phyloP scores from a whole-genome alignment of 345 rosid species.

The Toxicodendron radicans region DNA sequence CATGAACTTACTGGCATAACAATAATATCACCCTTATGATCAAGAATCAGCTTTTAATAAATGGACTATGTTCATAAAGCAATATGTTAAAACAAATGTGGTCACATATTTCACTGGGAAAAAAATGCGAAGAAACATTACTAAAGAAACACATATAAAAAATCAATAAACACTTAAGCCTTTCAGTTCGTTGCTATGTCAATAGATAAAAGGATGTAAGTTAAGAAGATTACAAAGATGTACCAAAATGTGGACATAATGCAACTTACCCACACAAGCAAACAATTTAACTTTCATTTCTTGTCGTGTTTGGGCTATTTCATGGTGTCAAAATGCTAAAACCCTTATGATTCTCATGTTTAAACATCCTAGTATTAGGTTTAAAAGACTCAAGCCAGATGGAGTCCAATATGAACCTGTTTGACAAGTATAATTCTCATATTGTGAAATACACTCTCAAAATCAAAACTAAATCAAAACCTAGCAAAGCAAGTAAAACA shows the following conservation, averaged over 20 bases:
- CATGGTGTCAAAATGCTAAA: neutral
- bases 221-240: too few relatives aligned
- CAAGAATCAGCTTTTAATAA: neutral
- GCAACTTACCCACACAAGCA: neutral
- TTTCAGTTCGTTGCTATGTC: too few relatives aligned
- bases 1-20: neutral
- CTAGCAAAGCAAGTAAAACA: neutral
- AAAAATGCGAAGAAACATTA: too few relatives aligned
- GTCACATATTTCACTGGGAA: too few relatives aligned
- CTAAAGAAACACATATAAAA: too few relatives aligned
- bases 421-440: slow-evolving; percentile 1
- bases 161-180: too few relatives aligned
- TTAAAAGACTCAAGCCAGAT: too few relatives aligned
- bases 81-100: neutral
- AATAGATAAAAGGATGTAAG: too few relatives aligned
- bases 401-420: neutral
- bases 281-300: neutral
- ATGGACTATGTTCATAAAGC: neutral
- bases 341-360: neutral
- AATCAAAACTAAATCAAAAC: neutral
- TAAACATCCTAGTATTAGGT: neutral
- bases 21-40: neutral
- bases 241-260: too few relatives aligned
- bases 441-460: neutral
- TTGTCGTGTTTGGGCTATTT: neutral